Evolutionary conservation across 768 basidiomycete genomes (phyloP).

Genomic region (Mycena rebaudengoi): DNA sequence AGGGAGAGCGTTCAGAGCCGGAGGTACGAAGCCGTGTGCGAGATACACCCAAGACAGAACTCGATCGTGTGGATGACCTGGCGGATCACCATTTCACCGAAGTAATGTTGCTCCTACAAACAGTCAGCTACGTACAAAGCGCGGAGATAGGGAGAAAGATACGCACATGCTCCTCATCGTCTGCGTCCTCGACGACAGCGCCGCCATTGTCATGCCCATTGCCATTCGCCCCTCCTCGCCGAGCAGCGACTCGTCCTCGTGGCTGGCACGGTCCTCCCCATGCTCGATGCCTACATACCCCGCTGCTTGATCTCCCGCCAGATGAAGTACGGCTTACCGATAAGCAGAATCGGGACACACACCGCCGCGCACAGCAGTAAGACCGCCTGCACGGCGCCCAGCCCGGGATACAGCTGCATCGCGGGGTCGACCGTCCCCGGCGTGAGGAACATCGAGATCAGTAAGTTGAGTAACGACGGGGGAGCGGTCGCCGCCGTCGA

Average conservation of each 20-base stretch:
- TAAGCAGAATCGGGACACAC: slow-evolving; percentile 96
- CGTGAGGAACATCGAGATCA: slow-evolving; percentile 95
- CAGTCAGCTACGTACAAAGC: slow-evolving; percentile 23
- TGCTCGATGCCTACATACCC: slow-evolving; percentile 81
- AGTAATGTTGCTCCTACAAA: slow-evolving; percentile 84
- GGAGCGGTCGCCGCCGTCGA: slow-evolving; percentile 69
- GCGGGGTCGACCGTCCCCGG: slow-evolving; percentile 81
- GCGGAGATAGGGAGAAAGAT: slow-evolving; percentile 21
- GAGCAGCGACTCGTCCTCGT: slow-evolving; percentile 72
- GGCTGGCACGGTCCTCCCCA: slow-evolving; percentile 63
- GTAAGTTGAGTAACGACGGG: slow-evolving; percentile 93
- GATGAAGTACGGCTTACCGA: slow-evolving; percentile 89
- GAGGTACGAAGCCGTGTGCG: slow-evolving; percentile 93
- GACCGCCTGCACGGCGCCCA: slow-evolving; percentile 82
- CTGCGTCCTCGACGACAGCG: slow-evolving; percentile 75
- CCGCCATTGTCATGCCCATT: slow-evolving; percentile 55
- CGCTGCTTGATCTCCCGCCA: slow-evolving; percentile 90
- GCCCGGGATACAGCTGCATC: slow-evolving; percentile 85
- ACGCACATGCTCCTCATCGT: slow-evolving; percentile 79
- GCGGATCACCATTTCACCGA: slow-evolving; percentile 94
- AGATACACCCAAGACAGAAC: slow-evolving; percentile 98
- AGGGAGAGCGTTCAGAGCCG: slow-evolving; percentile 98
- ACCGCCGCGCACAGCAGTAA: slow-evolving; percentile 80
- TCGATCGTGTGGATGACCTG: slow-evolving; percentile 99
- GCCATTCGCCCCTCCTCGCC: slow-evolving; percentile 71